phyloP scores from a whole-genome alignment of 2,329 filamentous ascomycete genomes.

The Pyrenochaeta sp. region DNA sequence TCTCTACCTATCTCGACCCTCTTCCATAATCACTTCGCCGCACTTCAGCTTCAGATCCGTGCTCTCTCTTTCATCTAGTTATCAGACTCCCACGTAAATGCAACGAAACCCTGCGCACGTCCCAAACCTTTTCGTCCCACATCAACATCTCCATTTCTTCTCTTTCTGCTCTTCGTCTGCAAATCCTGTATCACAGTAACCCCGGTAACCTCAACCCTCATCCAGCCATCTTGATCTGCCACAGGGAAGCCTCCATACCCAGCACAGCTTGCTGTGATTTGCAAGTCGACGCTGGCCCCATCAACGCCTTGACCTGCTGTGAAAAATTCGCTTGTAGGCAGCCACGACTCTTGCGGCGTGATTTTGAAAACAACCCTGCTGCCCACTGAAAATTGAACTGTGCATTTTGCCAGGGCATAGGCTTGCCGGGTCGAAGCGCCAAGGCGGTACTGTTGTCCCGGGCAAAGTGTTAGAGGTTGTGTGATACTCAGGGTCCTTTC shows the following conservation, averaged over 20 bases:
- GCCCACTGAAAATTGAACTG: slow-evolving; percentile 25
- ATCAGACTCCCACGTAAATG: too few relatives aligned
- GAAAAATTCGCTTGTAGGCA: slow-evolving; percentile 18
- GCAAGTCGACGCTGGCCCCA: slow-evolving; percentile 33
- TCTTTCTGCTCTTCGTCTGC: not conserved
- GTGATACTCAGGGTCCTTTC: slow-evolving; percentile 27
- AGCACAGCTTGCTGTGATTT: slow-evolving; percentile 27
- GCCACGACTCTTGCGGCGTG: slow-evolving; percentile 24
- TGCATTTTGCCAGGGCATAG: slow-evolving; percentile 27
- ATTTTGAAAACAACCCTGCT: slow-evolving; percentile 20
- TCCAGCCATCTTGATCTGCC: slow-evolving; percentile 18
- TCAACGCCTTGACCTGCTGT: slow-evolving; percentile 23
- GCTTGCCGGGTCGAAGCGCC: slow-evolving; percentile 19
- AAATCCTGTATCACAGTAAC: slow-evolving; percentile 9
- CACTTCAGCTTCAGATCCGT: too few relatives aligned
- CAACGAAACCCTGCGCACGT: too few relatives aligned
- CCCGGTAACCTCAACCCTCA: slow-evolving; percentile 17
- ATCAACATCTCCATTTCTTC: not conserved
- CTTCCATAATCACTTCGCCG: too few relatives aligned
- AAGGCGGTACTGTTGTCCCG: slow-evolving; percentile 32
- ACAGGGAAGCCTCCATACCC: slow-evolving; percentile 24
- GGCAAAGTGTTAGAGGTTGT: slow-evolving; percentile 39
- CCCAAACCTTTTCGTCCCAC: not conserved
- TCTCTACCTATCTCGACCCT: too few relatives aligned
- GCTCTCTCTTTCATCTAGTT: too few relatives aligned